Percentiles rank a stretch among this genome's conserved stretches.
Evolutionary conservation across 176 grass and related monocot genomes (phyloP).

Genomic region (Avena atlantica): DNA sequence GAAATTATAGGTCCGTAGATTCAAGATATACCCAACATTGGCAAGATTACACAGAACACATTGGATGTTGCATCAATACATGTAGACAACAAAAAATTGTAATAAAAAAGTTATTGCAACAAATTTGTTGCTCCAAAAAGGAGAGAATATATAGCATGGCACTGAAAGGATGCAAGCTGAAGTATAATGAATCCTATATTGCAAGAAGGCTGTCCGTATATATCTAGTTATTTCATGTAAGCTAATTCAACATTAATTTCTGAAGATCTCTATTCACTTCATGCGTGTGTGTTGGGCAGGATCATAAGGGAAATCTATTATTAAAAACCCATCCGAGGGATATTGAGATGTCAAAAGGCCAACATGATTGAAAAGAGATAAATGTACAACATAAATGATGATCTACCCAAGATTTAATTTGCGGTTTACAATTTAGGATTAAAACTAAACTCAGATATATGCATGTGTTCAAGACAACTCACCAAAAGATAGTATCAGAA

Average conservation of each 20-base stretch:
- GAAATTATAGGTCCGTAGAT: background rate
- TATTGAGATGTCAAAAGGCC: background rate
- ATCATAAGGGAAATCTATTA: background rate
- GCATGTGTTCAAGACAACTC: background rate
- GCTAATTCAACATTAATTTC: background rate
- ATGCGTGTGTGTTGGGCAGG: slow-evolving; percentile 30
- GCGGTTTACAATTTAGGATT: background rate
- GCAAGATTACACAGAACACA: background rate
- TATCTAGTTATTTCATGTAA: background rate
- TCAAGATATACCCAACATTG: background rate
- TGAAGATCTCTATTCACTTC: background rate
- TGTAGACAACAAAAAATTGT: background rate
- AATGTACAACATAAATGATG: background rate
- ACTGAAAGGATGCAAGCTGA: background rate
- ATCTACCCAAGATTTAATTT: background rate
- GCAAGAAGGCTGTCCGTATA: background rate
- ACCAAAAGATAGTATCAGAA: background rate
- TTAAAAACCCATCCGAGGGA: background rate
- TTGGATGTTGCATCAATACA: background rate
- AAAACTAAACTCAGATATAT: background rate
- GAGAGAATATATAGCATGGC: background rate
- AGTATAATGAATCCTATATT: background rate
- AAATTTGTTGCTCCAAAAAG: background rate
- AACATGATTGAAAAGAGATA: background rate
- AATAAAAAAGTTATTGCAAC: background rate